Percentiles rank a stretch among this genome's conserved stretches.
These are phyloP conservation scores for Verruconis gallopava DNA, from an alignment of 2,329 filamentous ascomycete genomes.

Conservation along the genomic window DNA sequence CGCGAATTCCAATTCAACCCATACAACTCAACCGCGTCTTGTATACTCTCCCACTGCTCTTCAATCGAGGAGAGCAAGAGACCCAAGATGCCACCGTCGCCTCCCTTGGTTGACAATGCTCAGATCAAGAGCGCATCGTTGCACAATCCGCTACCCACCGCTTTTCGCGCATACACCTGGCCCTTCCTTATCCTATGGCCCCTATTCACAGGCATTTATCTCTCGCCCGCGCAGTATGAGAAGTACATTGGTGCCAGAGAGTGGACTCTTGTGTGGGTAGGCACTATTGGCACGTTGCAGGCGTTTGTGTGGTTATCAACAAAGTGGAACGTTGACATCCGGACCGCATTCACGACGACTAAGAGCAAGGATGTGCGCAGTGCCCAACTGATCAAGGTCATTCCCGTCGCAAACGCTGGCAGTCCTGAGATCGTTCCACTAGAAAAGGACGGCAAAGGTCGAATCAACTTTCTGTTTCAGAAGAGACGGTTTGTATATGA, in stretches of 20 bases:
- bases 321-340: constrained; percentile 89
- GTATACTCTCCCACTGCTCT: too few relatives aligned
- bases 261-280: constrained; percentile 95
- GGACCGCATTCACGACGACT: constrained; percentile 67
- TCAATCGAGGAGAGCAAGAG: too few relatives aligned
- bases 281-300: constrained; percentile 76
- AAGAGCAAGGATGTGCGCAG: constrained; percentile 56
- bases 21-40: too few relatives aligned
- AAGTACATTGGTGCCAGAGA: constrained; percentile 85
- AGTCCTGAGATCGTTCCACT: constrained; percentile 77
- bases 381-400: constrained; percentile 81
- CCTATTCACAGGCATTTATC: constrained; percentile 76
- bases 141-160: constrained; percentile 69
- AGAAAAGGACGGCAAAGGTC: constrained; percentile 63
- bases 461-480: constrained; percentile 86
- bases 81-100: too few relatives aligned
- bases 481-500: constrained; percentile 92
- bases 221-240: constrained; percentile 72
- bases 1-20: constrained; percentile 4
- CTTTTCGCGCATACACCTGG: constrained; percentile 82
- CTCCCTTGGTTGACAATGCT: constrained; percentile 77
- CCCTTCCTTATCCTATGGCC: constrained; percentile 90
- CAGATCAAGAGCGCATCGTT: constrained; percentile 83
- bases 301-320: constrained; percentile 88
- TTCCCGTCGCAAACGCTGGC: constrained; percentile 81